A percentile compares a stretch with the other conserved stretches of the same genome.
phyloP scores from a whole-genome alignment of 805 yeast genomes.

The Candida sanyiensis region DNA sequence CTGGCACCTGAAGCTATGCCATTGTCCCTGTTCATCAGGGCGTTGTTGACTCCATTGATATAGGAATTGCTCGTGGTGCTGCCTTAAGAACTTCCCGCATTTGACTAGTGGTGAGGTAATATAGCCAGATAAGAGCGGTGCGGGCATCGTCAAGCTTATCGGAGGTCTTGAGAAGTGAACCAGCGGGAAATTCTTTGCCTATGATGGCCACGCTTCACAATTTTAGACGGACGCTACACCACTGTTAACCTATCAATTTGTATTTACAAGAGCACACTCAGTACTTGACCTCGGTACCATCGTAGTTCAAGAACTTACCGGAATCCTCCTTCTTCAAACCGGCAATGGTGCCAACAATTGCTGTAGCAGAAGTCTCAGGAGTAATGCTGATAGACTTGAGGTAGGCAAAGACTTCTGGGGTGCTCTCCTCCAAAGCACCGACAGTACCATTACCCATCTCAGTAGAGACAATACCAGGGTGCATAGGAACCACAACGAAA shows the following conservation, averaged over 20 bases:
- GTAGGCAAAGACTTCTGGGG: not conserved
- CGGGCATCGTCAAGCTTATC: not conserved
- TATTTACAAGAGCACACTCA: not conserved
- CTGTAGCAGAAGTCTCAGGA: conserved; percentile 25
- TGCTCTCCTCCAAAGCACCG: not conserved
- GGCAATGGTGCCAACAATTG: conserved; percentile 18
- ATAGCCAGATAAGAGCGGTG: not conserved
- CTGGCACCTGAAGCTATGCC: conserved; percentile 23
- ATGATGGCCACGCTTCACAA: not conserved
- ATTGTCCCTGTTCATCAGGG: conserved; percentile 36
- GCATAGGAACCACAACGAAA: conserved; percentile 29
- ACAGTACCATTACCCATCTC: conserved; percentile 26
- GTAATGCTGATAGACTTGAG: conserved; percentile 12
- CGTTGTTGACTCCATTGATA: conserved; percentile 31
- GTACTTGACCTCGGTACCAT: conserved; percentile 14
- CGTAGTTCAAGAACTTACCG: conserved; percentile 26
- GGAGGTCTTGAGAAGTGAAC: not conserved
- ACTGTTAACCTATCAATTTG: not conserved
- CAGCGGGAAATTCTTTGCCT: not conserved
- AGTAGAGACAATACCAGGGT: conserved; percentile 38
- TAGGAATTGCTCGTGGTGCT: conserved; percentile 16
- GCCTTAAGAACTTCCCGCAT: not conserved
- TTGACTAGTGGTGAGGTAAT: no score
- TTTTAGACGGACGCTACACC: not conserved
- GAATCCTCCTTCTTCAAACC: conserved; percentile 21